phyloP scores from a whole-genome alignment of 495 filamentous ascomycete species.

The Podospora australis region DNA sequence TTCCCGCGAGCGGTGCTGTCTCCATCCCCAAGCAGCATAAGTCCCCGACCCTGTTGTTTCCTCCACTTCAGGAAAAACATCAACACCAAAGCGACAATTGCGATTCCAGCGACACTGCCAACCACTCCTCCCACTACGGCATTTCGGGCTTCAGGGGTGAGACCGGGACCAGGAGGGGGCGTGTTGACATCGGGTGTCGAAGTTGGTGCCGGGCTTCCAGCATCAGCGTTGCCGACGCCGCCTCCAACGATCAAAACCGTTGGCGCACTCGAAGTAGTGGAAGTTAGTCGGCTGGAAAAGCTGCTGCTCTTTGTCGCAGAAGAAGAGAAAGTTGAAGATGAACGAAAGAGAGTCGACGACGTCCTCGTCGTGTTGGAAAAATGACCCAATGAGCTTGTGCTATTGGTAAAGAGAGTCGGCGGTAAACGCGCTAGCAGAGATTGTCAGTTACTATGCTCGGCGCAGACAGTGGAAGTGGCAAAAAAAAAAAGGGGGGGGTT shows the following conservation, averaged over 20 bases:
- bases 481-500: not conserved
- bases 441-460: too few relatives aligned
- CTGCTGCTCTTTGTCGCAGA: constrained; percentile 14
- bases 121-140: constrained; percentile 59
- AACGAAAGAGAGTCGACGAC: constrained; percentile 18
- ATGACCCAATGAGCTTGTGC: constrained; percentile 19
- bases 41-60: constrained; percentile 34
- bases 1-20: constrained; percentile 11
- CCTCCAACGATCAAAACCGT: constrained; percentile 9
- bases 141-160: constrained; percentile 25
- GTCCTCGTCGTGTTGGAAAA: constrained; percentile 27
- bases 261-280: constrained; percentile 2
- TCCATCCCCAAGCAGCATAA: constrained; percentile 26
- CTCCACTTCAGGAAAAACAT: constrained; percentile 53
- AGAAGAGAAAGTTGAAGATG: constrained; percentile 16
- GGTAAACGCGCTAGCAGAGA: constrained; percentile 24
- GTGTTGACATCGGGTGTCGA: constrained; percentile 4
- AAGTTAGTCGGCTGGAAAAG: constrained; percentile 11
- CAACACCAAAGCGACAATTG: constrained; percentile 49
- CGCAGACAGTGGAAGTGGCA: not conserved
- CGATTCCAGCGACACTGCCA: constrained; percentile 58
- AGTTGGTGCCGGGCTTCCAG: not conserved
- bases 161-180: constrained; percentile 12
- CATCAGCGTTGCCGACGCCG: constrained; percentile 5
- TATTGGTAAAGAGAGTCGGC: constrained; percentile 36